Percentiles rank a stretch among this genome's conserved stretches.
Evolutionary conservation across 2,329 filamentous ascomycete genomes (phyloP).

Genomic region (Aureobasidium sp.): DNA sequence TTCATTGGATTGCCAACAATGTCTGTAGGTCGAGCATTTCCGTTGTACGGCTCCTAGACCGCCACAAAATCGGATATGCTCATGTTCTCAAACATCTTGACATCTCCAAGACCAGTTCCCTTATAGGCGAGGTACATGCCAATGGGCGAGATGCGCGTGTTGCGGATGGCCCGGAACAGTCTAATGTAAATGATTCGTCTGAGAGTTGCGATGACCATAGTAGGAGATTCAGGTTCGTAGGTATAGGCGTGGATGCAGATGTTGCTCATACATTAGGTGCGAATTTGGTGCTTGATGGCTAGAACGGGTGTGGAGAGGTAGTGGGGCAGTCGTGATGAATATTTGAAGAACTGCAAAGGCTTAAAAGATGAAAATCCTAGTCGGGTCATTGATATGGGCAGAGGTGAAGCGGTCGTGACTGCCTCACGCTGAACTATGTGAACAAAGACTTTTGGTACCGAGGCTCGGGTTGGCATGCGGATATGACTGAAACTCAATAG

Average conservation of each 20-base stretch:
- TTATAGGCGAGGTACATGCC: constrained; percentile 19
- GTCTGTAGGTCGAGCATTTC: constrained; percentile 5
- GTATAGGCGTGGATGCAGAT: background rate
- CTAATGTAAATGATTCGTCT: constrained; percentile 3
- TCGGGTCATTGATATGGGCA: background rate
- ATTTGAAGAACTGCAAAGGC: background rate
- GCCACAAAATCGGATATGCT: constrained; percentile 18
- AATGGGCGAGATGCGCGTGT: constrained; percentile 18
- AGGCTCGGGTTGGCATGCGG: background rate
- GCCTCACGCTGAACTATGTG: background rate
- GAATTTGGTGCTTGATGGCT: background rate
- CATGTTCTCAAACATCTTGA: constrained; percentile 16
- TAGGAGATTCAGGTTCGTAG: background rate
- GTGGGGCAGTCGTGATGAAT: background rate
- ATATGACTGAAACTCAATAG: background rate
- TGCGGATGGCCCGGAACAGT: constrained; percentile 9
- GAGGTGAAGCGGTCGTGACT: background rate
- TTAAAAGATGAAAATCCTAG: background rate
- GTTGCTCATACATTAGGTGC: constrained; percentile 2
- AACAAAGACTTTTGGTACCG: background rate
- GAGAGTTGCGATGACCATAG: constrained; percentile 3
- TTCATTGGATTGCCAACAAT: constrained; percentile 1
- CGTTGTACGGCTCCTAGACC: constrained; percentile 18
- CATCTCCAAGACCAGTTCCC: constrained; percentile 16
- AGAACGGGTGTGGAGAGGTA: background rate